phyloP scores from a whole-genome alignment of 495 filamentous ascomycete species.

The Penicillium flavigenum region DNA sequence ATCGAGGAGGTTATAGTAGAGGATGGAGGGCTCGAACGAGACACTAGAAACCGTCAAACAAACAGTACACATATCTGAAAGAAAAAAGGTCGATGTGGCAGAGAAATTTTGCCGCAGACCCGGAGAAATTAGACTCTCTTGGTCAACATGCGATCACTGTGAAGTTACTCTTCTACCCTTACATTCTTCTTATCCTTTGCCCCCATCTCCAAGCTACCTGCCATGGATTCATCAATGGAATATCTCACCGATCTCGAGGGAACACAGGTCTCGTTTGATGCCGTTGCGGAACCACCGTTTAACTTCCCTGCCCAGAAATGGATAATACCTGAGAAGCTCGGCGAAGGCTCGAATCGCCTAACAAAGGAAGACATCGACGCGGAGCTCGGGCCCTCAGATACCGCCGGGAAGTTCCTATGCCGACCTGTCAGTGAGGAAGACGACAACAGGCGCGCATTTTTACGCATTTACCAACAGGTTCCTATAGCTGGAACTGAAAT shows the following conservation, averaged over 20 bases:
- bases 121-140: constrained; percentile 4
- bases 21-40: too few relatives aligned
- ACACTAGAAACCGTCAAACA: too few relatives aligned
- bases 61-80: too few relatives aligned
- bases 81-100: too few relatives aligned
- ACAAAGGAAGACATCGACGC: constrained; percentile 9
- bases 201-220: constrained; percentile 14
- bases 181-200: background rate
- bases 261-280: constrained; percentile 9
- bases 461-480: constrained; percentile 10
- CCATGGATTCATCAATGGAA: constrained; percentile 10
- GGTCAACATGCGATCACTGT: constrained; percentile 9
- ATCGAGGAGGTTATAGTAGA: too few relatives aligned
- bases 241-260: constrained; percentile 11
- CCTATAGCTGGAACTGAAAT: constrained; percentile 9
- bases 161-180: constrained; percentile 10
- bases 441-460: constrained; percentile 7
- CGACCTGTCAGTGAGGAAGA: constrained; percentile 7
- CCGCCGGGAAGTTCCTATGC: constrained; percentile 7
- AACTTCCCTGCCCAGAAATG: constrained; percentile 11
- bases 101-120: too few relatives aligned
- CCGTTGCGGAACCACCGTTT: constrained; percentile 9
- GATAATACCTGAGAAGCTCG: constrained; percentile 14
- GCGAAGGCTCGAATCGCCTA: background rate
- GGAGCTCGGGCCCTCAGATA: constrained; percentile 7